These are phyloP conservation scores for Chernovozyma aurita DNA, from an alignment of 1,139 yeast genomes.

Conservation along the genomic window DNA sequence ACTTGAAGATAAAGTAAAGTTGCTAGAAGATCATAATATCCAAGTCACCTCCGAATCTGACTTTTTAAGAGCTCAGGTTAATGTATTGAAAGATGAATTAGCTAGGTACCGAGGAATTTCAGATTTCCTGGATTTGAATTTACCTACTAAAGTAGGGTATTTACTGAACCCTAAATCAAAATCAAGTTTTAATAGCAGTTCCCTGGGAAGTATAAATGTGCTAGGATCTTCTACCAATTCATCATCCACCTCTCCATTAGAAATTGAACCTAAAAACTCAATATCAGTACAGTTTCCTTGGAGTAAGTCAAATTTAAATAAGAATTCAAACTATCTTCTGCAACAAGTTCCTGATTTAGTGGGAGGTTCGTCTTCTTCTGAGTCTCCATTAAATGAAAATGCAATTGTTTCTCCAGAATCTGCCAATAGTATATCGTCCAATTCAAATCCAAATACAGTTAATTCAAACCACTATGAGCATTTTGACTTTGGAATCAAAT, in stretches of 20 bases:
- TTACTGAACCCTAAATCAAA: slow-evolving; percentile 21
- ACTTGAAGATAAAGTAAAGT: slow-evolving; percentile 70
- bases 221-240: slow-evolving; percentile 1
- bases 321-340: no score
- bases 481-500: slow-evolving; percentile 19
- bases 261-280: neutral
- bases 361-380: slow-evolving; percentile 28
- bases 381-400: slow-evolving; percentile 40
- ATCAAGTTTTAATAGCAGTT: neutral
- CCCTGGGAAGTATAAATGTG: neutral
- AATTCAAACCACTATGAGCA: slow-evolving; percentile 14
- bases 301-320: slow-evolving; percentile 22
- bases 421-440: slow-evolving; percentile 10
- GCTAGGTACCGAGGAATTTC: slow-evolving; percentile 52
- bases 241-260: neutral
- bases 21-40: slow-evolving; percentile 66
- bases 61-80: slow-evolving; percentile 71
- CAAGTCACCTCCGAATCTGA: slow-evolving; percentile 66
- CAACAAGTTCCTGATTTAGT: slow-evolving; percentile 34
- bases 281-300: slow-evolving; percentile 32
- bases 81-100: slow-evolving; percentile 67
- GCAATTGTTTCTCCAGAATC: slow-evolving; percentile 32
- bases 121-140: slow-evolving; percentile 32
- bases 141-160: slow-evolving; percentile 32
- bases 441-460: slow-evolving; percentile 13